Evolutionary conservation across 2,329 filamentous ascomycete species (phyloP), one percentile per base, ranked within the genome.

Genomic region (Daldinia eschscholtzii): DNA sequence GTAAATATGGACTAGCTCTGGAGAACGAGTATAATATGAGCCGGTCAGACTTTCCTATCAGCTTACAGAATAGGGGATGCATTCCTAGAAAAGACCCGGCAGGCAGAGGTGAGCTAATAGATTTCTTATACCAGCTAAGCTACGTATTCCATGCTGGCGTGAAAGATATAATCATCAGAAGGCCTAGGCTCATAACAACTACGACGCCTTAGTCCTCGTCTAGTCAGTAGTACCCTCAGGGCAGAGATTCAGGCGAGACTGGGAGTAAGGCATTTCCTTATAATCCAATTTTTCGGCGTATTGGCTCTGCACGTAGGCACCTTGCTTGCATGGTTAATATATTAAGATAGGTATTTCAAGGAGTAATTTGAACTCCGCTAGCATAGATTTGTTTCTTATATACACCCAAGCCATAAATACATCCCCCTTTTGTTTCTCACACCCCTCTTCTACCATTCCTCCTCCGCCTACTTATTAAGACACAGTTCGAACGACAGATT

Each of bases 361-460:
- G 46, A 33, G 46, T 52, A 52, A 30, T 6, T 52, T 18, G 46
- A 33, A 52, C 46, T 33, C 46, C 46, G 46, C 13, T 10, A 26
- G 4, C 26, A 3, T 4, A 18, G 4, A 12, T 15, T 7, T 6
- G 3, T 52, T 52, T 9, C 15, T 1, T 18, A 30, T 52, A 33
- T 18, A 15, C 3, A 6, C 26, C 33, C 26, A 28, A 33, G 15
- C 26, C 26, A 33, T 7, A 33, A n/a, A 33, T 52, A 18, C 26
- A 6, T 30, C 26, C 13, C 23, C 23, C 44, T 30, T 50, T 30
- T 30, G n/a, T 9, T 50, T 10, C 26, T 15, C 26, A 10, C 7
- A 33, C 10, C n/a, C 18, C 12, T 33, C 15, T 3, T 10, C 26
- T 18, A 4, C 6, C 26, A 28, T 50, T 12, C 30, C 26, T 30